Evolutionary conservation across 352 stramenopile genomes (phyloP).

Genomic region (Globisporangium lucens): DNA sequence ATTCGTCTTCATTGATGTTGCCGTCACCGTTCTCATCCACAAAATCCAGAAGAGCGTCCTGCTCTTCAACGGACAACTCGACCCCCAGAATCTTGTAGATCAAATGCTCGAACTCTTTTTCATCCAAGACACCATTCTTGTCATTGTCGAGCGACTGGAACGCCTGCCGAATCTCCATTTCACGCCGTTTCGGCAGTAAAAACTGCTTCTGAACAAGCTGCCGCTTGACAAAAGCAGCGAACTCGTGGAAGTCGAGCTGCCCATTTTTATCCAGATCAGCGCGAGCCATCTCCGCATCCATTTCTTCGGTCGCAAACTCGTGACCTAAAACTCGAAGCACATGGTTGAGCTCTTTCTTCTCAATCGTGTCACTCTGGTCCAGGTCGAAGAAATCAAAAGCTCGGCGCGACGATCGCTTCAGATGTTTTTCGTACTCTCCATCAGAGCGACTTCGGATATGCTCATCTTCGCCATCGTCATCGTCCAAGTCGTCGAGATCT

Average conservation of each 20-base stretch:
- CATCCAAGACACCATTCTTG: slow-evolving; percentile 62
- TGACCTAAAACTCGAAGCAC: slow-evolving; percentile 67
- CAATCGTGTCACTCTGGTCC: slow-evolving; percentile 65
- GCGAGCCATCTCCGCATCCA: slow-evolving; percentile 52
- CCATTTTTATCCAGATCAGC: slow-evolving; percentile 67
- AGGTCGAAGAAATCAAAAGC: slow-evolving; percentile 82
- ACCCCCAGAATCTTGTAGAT: slow-evolving; percentile 75
- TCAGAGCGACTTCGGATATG: slow-evolving; percentile 42
- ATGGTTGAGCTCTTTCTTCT: slow-evolving; percentile 62
- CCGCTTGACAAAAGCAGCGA: slow-evolving; percentile 62
- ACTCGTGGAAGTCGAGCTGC: slow-evolving; percentile 73
- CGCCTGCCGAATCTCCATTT: slow-evolving; percentile 72
- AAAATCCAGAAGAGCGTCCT: slow-evolving; percentile 67
- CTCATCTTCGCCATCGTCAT: slow-evolving; percentile 15
- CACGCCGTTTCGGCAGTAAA: slow-evolving; percentile 47
- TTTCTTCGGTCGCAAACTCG: slow-evolving; percentile 66
- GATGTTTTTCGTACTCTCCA: slow-evolving; percentile 51
- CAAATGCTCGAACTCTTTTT: slow-evolving; percentile 75
- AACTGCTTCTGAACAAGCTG: slow-evolving; percentile 59
- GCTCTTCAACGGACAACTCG: slow-evolving; percentile 69
- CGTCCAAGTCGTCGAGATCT: background rate
- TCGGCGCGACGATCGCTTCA: slow-evolving; percentile 56
- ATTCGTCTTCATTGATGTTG: slow-evolving; percentile 63
- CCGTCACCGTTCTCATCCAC: slow-evolving; percentile 62
- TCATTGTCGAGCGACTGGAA: slow-evolving; percentile 68